phyloP scores from a whole-genome alignment of 2,329 filamentous ascomycete species.

The Calonectria leucothoes region DNA sequence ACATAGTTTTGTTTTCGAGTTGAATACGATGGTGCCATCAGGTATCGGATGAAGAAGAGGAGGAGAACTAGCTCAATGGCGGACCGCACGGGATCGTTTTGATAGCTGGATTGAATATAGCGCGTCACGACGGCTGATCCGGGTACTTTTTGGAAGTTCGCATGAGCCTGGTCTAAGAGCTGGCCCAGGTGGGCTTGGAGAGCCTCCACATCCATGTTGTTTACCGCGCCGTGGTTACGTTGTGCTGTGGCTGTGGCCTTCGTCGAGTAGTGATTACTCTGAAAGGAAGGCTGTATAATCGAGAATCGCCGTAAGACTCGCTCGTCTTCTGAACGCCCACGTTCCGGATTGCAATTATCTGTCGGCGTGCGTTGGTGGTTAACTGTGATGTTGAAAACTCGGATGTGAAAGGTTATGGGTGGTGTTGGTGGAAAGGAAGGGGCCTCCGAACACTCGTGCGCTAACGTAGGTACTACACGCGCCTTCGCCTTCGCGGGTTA shows the following conservation, averaged over 20 bases:
- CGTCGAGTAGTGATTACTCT: background rate
- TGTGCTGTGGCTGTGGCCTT: slow-evolving; percentile 1
- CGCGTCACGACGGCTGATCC: slow-evolving; percentile 94
- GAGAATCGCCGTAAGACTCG: background rate
- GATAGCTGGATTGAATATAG: slow-evolving; percentile 97
- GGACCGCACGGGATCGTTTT: slow-evolving; percentile 94
- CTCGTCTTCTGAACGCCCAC: background rate
- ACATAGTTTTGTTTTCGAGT: slow-evolving; percentile 92
- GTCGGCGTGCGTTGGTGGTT: background rate
- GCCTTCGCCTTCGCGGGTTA: slow-evolving; percentile 5
- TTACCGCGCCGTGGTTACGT: background rate
- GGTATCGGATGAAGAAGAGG: slow-evolving; percentile 93
- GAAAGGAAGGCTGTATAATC: background rate
- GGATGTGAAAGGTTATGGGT: background rate
- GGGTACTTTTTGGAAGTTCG: slow-evolving; percentile 88
- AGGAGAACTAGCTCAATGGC: slow-evolving; percentile 94
- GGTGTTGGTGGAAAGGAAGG: slow-evolving; percentile 4
- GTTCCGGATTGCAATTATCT: background rate
- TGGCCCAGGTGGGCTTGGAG: slow-evolving; percentile 64
- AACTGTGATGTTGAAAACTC: background rate
- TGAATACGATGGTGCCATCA: slow-evolving; percentile 91
- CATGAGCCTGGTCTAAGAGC: slow-evolving; percentile 63
- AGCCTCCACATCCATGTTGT: slow-evolving; percentile 72
- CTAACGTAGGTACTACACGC: background rate
- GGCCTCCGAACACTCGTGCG: background rate